A percentile compares a stretch with the other conserved stretches of the same genome.
Evolutionary conservation across 2,329 filamentous ascomycete species (phyloP).

Genomic region (Raffaelea ambrosiae): DNA sequence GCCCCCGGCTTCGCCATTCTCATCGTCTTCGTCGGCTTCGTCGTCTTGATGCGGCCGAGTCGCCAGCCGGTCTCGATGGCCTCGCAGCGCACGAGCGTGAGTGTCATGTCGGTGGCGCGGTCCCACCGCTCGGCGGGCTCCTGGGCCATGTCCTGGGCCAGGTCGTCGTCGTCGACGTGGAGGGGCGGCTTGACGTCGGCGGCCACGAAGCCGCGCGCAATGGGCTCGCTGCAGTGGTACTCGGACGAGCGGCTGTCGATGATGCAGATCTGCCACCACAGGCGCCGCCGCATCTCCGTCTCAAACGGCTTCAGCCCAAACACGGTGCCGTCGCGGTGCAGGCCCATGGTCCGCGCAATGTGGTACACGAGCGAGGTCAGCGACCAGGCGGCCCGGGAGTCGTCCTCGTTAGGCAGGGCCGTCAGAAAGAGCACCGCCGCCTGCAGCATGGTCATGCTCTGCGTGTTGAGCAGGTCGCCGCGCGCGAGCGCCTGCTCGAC

Average conservation of each 20-base stretch:
- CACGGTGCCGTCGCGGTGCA: conserved; percentile 40
- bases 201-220: conserved; percentile 25
- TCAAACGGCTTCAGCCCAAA: conserved; percentile 45
- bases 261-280: conserved; percentile 50
- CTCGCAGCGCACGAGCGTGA: conserved; percentile 15
- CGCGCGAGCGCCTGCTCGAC: conserved; percentile 47
- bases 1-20: neutral
- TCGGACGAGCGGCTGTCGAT: conserved; percentile 46
- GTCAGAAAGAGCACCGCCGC: conserved; percentile 47
- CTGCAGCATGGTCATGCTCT: conserved; percentile 47
- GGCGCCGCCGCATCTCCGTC: conserved; percentile 45
- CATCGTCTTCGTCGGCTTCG: neutral
- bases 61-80: conserved; percentile 10
- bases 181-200: conserved; percentile 40
- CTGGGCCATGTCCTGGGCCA: conserved; percentile 33
- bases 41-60: conserved; percentile 7
- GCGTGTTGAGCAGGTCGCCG: conserved; percentile 47
- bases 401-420: conserved; percentile 33
- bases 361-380: conserved; percentile 48
- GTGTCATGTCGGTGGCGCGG: conserved; percentile 48
- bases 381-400: conserved; percentile 45
- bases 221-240: conserved; percentile 39
- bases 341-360: conserved; percentile 38
- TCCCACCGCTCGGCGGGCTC: conserved; percentile 36
- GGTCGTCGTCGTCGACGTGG: conserved; percentile 41